A percentile compares a stretch with the other conserved stretches of the same genome.
These are phyloP conservation scores for Syzygium aqueum DNA, from an alignment of 345 rosid genomes.

Conservation along the genomic window DNA sequence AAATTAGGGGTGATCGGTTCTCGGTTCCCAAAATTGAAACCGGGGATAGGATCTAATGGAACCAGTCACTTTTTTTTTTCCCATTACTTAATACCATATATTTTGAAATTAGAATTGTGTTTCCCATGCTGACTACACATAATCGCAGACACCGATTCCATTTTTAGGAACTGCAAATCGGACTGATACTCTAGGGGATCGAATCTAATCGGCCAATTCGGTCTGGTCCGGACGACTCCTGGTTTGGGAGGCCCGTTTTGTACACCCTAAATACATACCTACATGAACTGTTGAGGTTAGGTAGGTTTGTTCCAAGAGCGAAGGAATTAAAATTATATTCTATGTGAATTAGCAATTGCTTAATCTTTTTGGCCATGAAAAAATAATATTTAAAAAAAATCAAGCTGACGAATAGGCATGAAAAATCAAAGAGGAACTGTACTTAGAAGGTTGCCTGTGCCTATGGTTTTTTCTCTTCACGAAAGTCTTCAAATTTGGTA, in stretches of 20 bases:
- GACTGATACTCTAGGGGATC: accelerated
- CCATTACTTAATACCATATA: too few relatives aligned
- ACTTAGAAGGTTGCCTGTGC: background rate
- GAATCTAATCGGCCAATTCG: accelerated
- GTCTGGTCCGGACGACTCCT: accelerated
- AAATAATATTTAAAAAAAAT: background rate
- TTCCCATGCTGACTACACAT: too few relatives aligned
- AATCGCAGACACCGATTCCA: too few relatives aligned
- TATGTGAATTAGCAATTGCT: background rate
- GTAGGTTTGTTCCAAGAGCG: background rate
- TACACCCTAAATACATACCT: background rate
- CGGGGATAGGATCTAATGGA: accelerated
- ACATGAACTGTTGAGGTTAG: background rate
- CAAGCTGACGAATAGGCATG: background rate
- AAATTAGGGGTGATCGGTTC: background rate
- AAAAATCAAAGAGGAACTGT: background rate
- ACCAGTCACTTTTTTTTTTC: too few relatives aligned
- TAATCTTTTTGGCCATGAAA: background rate
- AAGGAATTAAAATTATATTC: background rate
- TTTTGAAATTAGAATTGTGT: too few relatives aligned
- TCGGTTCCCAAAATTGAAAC: too few relatives aligned
- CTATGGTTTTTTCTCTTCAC: background rate
- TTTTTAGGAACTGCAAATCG: accelerated
- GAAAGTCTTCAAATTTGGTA: background rate
- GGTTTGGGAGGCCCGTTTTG: accelerated